Conservation (phyloP, 192 early-diverging fungal genomes). For the Funneliformis geosporum region DNA sequence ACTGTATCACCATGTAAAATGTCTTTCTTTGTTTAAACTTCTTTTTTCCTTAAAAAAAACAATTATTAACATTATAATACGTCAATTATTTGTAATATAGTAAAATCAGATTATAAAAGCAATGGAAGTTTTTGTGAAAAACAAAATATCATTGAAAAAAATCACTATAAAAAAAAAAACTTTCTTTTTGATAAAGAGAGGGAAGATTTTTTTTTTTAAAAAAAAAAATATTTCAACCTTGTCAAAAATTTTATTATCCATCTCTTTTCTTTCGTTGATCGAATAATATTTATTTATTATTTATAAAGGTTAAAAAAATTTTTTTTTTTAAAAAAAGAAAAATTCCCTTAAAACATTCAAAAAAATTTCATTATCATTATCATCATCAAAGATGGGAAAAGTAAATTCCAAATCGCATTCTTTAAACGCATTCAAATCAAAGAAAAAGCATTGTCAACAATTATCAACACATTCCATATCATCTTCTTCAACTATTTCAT, state of each 20-base stretch:
- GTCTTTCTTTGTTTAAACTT: too few species aligned
- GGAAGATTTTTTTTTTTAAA: neutral
- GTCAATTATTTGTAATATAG: too few species aligned
- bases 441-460: neutral
- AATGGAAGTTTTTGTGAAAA: neutral
- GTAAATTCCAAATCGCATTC: neutral
- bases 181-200: neutral
- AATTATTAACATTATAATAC: too few species aligned
- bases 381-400: constrained; percentile 10
- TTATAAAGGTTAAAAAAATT: neutral
- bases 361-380: neutral
- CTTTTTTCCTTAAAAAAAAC: too few species aligned
- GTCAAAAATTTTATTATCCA: neutral
- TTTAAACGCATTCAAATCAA: neutral
- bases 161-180: neutral
- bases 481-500: neutral
- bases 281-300: neutral
- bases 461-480: neutral
- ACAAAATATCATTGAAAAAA: neutral
- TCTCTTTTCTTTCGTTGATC: neutral
- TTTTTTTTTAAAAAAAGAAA: neutral
- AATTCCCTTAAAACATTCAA: neutral
- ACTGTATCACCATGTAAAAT: too few species aligned
- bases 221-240: neutral
- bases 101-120: neutral